A percentile compares a stretch with the other conserved stretches of the same genome.
Evolutionary conservation across 192 early-diverging fungal genomes (phyloP).

Genomic region (Geosiphon pyriformis): DNA sequence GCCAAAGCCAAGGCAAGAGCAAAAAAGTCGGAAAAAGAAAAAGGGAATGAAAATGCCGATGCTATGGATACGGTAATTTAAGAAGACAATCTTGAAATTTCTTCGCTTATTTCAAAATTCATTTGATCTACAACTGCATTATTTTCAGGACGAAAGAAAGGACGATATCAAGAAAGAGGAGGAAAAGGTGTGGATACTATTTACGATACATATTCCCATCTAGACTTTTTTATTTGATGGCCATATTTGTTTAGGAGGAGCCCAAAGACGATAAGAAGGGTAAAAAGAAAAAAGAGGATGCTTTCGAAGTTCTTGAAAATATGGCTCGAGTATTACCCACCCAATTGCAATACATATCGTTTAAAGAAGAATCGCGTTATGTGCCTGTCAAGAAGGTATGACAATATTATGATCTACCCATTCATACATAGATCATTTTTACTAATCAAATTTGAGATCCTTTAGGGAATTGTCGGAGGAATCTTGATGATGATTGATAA

Average conservation of each 20-base stretch:
- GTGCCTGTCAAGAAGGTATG: conserved; percentile 79
- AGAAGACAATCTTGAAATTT: background rate
- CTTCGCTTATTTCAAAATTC: background rate
- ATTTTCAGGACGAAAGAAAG: conserved; percentile 48
- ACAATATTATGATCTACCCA: background rate
- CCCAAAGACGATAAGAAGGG: conserved; percentile 41
- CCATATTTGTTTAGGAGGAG: background rate
- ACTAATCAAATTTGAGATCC: background rate
- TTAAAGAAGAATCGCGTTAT: conserved; percentile 82
- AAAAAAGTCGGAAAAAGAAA: conserved; percentile 74
- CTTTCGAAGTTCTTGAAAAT: conserved; percentile 76
- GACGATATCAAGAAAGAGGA: conserved; percentile 55
- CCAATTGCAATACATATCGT: conserved; percentile 83
- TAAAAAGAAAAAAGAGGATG: conserved; percentile 71
- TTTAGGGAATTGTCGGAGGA: conserved; percentile 61
- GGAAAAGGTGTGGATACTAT: conserved; percentile 40
- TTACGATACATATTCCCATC: background rate
- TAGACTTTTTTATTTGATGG: background rate
- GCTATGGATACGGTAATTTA: conserved; percentile 40
- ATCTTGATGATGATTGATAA: conserved; percentile 85
- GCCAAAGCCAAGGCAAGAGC: conserved; percentile 84
- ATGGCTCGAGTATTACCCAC: conserved; percentile 81
- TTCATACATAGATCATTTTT: background rate
- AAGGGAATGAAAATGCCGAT: conserved; percentile 46
- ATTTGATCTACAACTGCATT: background rate